Base-by-base conservation (phyloP, 306 rosid species). In the Notholithocarpus densiflorus region DNA sequence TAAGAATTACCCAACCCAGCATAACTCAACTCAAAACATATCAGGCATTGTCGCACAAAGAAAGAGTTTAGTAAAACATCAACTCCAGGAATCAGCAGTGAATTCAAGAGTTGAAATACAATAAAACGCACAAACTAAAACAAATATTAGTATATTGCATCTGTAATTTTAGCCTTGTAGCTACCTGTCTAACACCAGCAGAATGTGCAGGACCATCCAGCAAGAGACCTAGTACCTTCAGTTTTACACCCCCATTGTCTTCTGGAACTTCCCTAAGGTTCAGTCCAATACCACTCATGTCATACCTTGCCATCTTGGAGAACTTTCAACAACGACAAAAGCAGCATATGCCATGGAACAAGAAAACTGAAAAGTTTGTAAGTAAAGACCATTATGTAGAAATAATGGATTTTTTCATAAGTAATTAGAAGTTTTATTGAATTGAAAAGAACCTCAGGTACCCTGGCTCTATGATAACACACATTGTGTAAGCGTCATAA, bases 281-380 rank as follows among this genome's bases (percentile, higher is more conserved):
- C 86, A 92, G 85, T 85, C 98, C 98, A 88, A 95, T 86, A 86
- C 97, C 98, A 83, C 92, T 92, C 96, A 95, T 83, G 89, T 95
- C 98, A 90, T 91, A 95, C 94, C 94, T 92, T 73, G 96, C 98
- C 98, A 95, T 95, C 92, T 91, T 95, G 90, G 98, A 91, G 92
- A 95, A 95, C 98, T 95, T 89, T 80, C 73, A 85, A 84, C 81
- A 82, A 57, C 64, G 77, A 60, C 52, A 82, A 75, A 82, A 79
- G 82, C 56, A 57, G 77, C 84, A 81, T 37, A 79, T 62, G 81
- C 83, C 84, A 84, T 75, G 78, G 78, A 87, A 83, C 77, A 80
- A 87, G 85, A 81, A 85, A 81, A 56, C 72, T 74, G 51, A 81
- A 82, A 81, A 86, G 26, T 76, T 78, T 34, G 78, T 75, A 75